Evolutionary conservation across 495 filamentous ascomycete species (phyloP).

Genomic region (Xylaria venustula): DNA sequence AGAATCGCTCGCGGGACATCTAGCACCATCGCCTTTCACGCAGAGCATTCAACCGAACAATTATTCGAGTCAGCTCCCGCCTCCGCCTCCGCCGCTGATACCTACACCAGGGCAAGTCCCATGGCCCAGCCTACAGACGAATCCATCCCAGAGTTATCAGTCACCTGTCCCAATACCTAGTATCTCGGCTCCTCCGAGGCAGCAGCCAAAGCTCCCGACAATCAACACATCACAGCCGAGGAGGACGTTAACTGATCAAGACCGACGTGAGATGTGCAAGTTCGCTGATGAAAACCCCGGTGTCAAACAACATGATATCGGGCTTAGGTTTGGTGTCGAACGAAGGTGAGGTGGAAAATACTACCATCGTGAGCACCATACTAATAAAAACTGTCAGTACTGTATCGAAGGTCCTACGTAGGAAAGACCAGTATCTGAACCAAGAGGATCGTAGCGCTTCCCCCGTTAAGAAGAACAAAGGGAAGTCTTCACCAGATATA

Average conservation of each 20-base stretch:
- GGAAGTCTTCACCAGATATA: conserved; percentile 84
- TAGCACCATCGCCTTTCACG: conserved; percentile 43
- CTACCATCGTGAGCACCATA: not conserved
- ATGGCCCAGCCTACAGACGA: conserved; percentile 72
- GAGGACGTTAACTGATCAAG: conserved; percentile 89
- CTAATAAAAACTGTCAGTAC: conserved; percentile 61
- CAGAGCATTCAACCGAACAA: conserved; percentile 38
- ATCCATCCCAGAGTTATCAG: conserved; percentile 49
- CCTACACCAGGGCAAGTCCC: conserved; percentile 53
- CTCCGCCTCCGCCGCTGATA: conserved; percentile 58
- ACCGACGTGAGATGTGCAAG: conserved; percentile 89
- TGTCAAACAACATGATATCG: conserved; percentile 98
- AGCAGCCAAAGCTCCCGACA: conserved; percentile 44
- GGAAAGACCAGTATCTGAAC: conserved; percentile 95
- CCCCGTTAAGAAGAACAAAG: conserved; percentile 84
- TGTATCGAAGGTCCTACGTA: conserved; percentile 93
- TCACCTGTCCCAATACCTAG: conserved; percentile 56
- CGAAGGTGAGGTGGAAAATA: conserved; percentile 69
- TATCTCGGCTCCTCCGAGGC: conserved; percentile 48
- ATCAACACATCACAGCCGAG: conserved; percentile 64
- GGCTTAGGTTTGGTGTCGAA: conserved; percentile 94
- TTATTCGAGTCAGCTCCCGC: conserved; percentile 27
- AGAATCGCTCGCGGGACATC: conserved; percentile 40
- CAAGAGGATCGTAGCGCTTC: conserved; percentile 84
- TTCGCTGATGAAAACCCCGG: conserved; percentile 93